Base-by-base conservation (phyloP, 257 asterid genomes). In the Primulina tabacum region DNA sequence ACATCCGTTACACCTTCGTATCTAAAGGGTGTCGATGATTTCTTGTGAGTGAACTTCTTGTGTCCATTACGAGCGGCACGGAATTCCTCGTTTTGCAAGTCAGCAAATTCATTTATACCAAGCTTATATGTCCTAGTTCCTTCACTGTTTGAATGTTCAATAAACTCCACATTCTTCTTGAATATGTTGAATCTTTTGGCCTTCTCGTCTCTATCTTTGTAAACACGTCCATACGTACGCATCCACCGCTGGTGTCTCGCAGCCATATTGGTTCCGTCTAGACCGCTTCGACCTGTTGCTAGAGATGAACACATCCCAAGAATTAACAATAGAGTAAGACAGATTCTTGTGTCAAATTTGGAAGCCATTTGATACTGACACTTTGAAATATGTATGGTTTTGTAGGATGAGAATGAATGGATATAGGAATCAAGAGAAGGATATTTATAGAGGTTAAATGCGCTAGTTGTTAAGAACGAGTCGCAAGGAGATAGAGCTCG, bases 161-260 rank as follows among this genome's bases (percentile, higher is more conserved):
- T 72, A 37, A 52, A 77, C 60, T 72, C 74, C 2, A 61, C 61
- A 37, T 77, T 77, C 59, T 72, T 62, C 62, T 30, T 50, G 74
- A 78, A 78, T 60, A 78, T 74, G 14, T 74, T 35, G 32, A 68
- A 74, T 59, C 79, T 37, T 60, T 47, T 71, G 17, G 70, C 37
- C 58, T 70, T 78, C 55, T 73, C 76, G 35, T 5, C 50, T 26
- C 10, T 63, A 26, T 60, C 63, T 34, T 78, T 65, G 58, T 74
- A 74, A 20, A 29, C 29, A 0, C 73, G 78, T 28, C 73, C 76
- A 70, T 69, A 72, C 0, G 6, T 60, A 12, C 20, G 20, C 73
- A 78, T 73, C 82, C 82, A 78, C n/a, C 50, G 62, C 38, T 73
- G 70, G 7, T 78, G 81, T 11, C 34, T 77, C 57, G 35, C 73